These are phyloP conservation scores for Chaetomiaceae sp. DNA, from an alignment of 2,329 filamentous ascomycete species.

Conservation along the genomic window DNA sequence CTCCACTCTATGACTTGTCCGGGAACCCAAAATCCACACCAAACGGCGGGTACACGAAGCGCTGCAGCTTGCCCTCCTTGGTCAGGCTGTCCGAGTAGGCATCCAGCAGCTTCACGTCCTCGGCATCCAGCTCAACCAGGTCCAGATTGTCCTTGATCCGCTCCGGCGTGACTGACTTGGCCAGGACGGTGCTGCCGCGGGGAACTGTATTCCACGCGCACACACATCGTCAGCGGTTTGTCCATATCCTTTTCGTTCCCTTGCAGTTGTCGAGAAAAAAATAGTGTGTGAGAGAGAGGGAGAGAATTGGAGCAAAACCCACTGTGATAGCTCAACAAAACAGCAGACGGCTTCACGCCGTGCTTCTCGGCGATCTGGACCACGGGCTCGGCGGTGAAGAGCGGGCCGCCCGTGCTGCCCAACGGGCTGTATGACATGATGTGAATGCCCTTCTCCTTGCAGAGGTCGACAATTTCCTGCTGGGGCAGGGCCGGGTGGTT, in stretches of 20 bases:
- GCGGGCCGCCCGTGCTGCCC: constrained; percentile 58
- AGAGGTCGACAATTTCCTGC: constrained; percentile 65
- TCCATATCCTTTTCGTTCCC: neutral
- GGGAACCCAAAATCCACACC: constrained; percentile 66
- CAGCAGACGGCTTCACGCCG: constrained; percentile 53
- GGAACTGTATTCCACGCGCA: constrained; percentile 48
- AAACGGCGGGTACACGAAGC: constrained; percentile 66
- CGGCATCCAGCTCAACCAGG: constrained; percentile 58
- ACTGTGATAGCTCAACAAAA: constrained; percentile 71
- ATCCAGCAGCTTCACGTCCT: constrained; percentile 55
- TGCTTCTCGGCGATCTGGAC: constrained; percentile 61
- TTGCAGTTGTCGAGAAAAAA: neutral
- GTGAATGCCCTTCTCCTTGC: constrained; percentile 63
- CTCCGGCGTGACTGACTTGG: constrained; percentile 65
- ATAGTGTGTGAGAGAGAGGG: neutral
- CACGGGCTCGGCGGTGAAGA: constrained; percentile 59
- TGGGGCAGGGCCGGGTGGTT: constrained; percentile 69
- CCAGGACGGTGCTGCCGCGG: constrained; percentile 64
- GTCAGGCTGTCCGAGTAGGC: constrained; percentile 50
- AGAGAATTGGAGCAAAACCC: constrained; percentile 28
- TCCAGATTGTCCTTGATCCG: constrained; percentile 67
- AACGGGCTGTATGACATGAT: constrained; percentile 69
- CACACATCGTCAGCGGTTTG: too few relatives aligned
- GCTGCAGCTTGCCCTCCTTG: constrained; percentile 48
- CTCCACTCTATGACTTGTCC: constrained; percentile 47